Evolutionary conservation across 139 green algal species (phyloP), one percentile per base, ranked within the genome.

Genomic region (Tetradesmus obliquus): DNA sequence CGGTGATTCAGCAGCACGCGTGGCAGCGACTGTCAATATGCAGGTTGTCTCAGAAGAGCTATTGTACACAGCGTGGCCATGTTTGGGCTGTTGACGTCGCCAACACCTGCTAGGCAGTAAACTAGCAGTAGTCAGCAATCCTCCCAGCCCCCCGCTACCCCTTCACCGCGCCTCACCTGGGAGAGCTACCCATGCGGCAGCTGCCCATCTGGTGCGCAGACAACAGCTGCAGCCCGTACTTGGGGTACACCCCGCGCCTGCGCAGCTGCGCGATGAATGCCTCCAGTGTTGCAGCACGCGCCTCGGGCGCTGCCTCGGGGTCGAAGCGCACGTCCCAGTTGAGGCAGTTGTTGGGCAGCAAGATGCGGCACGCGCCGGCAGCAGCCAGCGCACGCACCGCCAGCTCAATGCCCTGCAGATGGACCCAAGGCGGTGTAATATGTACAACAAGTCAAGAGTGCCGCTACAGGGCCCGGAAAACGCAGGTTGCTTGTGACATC

Each of bases 141-240:
- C 6, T 9, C 6, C 57, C 6, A 66, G 57, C 57, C 7, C 57
- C 9, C 57, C 19, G 60, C 15, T 71, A 19, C 10, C 60, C 60
- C 57, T 13, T 4, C 60, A 20, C 10, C 60, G 60, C 60, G 32
- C 22, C 89, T 83, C 82, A 92, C 89, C 62, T 69, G 0, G 89
- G 90, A 76, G 88, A 84, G 17, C 79, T 72, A 62, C 96, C 96
- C 93, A 98, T 96, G 62, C 94, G 88, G 81, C 86, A 94, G 20
- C 92, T 97, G 72, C 96, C 96, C 93, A 97, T 98, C 92, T 98
- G 96, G 85, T 97, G 96, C 8, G 95, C 95, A 0, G 81, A 93
- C 19, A 97, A 87, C 5, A 95, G n/a, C 2, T 92, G 22, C 19
- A 90, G 91, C 60, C 84, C 80, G 85, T 94, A 91, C 7, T 93